Percentiles rank a stretch among this genome's conserved stretches.
phyloP scores from a whole-genome alignment of 192 early-diverging fungal genomes.

The Pilobolus umbonatus region DNA sequence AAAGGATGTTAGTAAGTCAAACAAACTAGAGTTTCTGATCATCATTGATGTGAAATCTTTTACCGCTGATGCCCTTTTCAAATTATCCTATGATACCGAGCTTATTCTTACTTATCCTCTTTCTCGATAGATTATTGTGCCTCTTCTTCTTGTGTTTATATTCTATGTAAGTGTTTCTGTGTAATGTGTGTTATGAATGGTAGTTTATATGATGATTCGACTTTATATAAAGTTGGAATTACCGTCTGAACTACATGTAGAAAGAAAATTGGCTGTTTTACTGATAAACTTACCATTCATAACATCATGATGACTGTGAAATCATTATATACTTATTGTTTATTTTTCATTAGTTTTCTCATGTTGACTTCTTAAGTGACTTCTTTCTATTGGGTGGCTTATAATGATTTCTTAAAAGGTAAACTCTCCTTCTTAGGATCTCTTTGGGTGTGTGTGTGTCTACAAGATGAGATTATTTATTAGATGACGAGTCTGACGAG shows the following conservation, averaged over 20 bases:
- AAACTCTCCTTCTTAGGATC: background rate
- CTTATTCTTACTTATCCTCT: background rate
- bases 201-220: conserved; percentile 20
- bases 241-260: conserved; percentile 27
- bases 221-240: conserved; percentile 29
- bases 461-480: conserved; percentile 58
- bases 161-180: background rate
- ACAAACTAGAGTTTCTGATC: conserved; percentile 36
- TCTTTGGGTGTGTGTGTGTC: background rate
- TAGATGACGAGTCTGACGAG: conserved; percentile 82
- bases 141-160: background rate
- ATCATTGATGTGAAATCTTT: conserved; percentile 23
- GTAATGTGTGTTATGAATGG: background rate
- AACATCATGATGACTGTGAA: background rate
- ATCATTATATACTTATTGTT: background rate
- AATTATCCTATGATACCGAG: conserved; percentile 3
- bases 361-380: too few species aligned
- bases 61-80: conserved; percentile 23
- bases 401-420: background rate
- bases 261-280: conserved; percentile 22
- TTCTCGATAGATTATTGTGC: background rate
- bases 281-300: conserved; percentile 14
- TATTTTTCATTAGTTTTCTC: conserved; percentile 1
- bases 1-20: conserved; percentile 29
- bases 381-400: background rate